Conservation (phyloP, 2,329 filamentous ascomycete species). For the Aspergillus sclerotialis region DNA sequence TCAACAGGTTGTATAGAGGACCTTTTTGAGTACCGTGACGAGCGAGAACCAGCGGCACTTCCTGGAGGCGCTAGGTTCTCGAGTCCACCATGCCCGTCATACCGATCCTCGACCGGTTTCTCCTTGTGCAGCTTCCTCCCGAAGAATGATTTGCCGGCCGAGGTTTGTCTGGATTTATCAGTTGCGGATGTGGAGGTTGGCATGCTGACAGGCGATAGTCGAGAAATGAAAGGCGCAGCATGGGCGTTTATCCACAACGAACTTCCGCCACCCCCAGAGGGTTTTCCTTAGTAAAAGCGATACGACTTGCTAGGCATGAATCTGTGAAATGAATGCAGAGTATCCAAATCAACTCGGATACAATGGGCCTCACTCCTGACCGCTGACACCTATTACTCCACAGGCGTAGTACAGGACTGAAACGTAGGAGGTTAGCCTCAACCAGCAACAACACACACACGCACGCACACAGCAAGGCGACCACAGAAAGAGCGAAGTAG, state of each 20-base stretch:
- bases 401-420: background rate
- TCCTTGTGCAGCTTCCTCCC: constrained; percentile 72
- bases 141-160: constrained; percentile 78
- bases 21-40: constrained; percentile 65
- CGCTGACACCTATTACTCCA: constrained; percentile 4
- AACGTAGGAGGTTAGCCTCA: too few relatives aligned
- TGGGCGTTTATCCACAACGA: constrained; percentile 15
- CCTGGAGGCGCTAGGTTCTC: constrained; percentile 55
- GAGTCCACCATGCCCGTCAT: constrained; percentile 53
- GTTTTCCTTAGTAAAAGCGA: too few relatives aligned
- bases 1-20: constrained; percentile 68
- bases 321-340: constrained; percentile 8
- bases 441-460: background rate
- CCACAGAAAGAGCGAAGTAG: background rate
- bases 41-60: constrained; percentile 58
- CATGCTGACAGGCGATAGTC: constrained; percentile 37
- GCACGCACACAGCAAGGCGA: background rate
- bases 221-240: constrained; percentile 26
- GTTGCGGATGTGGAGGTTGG: constrained; percentile 55
- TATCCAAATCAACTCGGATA: constrained; percentile 11
- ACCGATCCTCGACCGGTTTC: constrained; percentile 59
- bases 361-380: constrained; percentile 12
- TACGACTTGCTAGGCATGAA: constrained; percentile 7
- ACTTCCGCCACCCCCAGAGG: constrained; percentile 4
- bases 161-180: constrained; percentile 77